Evolutionary conservation across 345 rosid genomes (phyloP).

Genomic region (Eucalyptus guilfoylei): DNA sequence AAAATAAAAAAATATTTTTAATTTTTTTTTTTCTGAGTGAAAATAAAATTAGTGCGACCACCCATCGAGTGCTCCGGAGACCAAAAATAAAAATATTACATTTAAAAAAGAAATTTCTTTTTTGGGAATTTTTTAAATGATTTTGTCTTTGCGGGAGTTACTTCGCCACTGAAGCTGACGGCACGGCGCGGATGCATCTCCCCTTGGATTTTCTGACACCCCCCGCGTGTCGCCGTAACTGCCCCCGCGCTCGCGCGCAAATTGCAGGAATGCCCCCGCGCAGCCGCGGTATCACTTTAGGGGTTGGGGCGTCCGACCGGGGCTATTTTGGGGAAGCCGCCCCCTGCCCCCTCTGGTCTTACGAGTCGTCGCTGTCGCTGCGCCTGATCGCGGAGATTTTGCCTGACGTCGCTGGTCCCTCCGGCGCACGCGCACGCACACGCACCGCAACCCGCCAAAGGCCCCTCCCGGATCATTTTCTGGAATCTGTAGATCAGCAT

Average conservation of each 20-base stretch:
- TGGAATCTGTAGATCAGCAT: neutral
- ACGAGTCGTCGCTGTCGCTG: neutral
- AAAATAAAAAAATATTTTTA: neutral
- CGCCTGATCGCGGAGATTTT: slow-evolving; percentile 13
- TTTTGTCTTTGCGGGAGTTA: neutral
- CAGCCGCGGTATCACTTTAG: neutral
- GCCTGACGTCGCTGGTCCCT: slow-evolving; percentile 36
- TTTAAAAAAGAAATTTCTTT: neutral
- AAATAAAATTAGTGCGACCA: neutral
- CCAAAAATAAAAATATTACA: neutral
- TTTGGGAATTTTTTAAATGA: neutral
- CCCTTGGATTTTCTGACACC: slow-evolving; percentile 86
- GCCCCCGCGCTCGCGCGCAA: neutral
- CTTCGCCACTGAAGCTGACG: slow-evolving; percentile 44
- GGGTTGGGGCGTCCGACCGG: neutral
- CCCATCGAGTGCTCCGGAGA: neutral
- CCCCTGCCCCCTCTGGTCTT: neutral
- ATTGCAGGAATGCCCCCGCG: slow-evolving; percentile 22
- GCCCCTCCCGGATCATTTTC: neutral
- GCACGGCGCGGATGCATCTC: slow-evolving; percentile 37
- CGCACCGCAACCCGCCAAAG: slow-evolving; percentile 29
- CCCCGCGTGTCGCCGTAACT: neutral
- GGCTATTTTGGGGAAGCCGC: slow-evolving; percentile 7
- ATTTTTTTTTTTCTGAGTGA: neutral
- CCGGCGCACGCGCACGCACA: neutral